Base-by-base conservation (phyloP, 1,139 yeast species). In the Sugiyamaella castrensis region DNA sequence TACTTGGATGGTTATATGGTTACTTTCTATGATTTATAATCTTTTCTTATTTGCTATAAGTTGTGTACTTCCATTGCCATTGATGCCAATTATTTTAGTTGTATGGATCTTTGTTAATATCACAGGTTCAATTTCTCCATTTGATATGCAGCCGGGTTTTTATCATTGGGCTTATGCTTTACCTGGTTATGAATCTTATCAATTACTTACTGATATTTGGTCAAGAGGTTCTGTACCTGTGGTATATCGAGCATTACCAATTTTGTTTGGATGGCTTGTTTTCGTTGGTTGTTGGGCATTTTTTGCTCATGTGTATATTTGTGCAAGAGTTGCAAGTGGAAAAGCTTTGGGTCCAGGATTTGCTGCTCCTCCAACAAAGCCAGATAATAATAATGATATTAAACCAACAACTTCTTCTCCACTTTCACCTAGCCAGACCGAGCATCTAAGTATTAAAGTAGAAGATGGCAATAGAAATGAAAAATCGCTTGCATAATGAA, bases 191-290 rank as follows among this genome's bases (percentile, higher is more conserved):
- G 71, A 77, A 52, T 84, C 85, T 0, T 81, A 81, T 56, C 73
- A 77, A 15, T 82, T 84, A 3, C 78, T 79, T 2, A 78, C 84
- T 62, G 85, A 81, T 58, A 63, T 71, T n/a, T 71, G 55, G 74
- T 71, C 51, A 48, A 63, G 80, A 30, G 85, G 85, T 0, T 83
- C 92, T 68, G 92, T 85, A 6, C 37, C 43, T 8, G 42, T 36
- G 1, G 19, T 46, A 11, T 52, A 40, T 47, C 39, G 51, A 27
- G 49, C 57, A 9, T 40, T 55, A 27, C 57, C 57, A 9, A 50
- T 55, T 9, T 19, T 55, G 34, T 55, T 55, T 30, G 32, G 49
- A 6, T 53, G 55, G 57, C 27, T 37, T n/a, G 37, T 53, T 15
- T 15, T 51, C n/a, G 35, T 41, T 4, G 8, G 34, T 4, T 42